A percentile compares a stretch with the other conserved stretches of the same genome.
phyloP scores from a whole-genome alignment of 2,329 filamentous ascomycete genomes.

The Pseudogymnoascus verrucosus region DNA sequence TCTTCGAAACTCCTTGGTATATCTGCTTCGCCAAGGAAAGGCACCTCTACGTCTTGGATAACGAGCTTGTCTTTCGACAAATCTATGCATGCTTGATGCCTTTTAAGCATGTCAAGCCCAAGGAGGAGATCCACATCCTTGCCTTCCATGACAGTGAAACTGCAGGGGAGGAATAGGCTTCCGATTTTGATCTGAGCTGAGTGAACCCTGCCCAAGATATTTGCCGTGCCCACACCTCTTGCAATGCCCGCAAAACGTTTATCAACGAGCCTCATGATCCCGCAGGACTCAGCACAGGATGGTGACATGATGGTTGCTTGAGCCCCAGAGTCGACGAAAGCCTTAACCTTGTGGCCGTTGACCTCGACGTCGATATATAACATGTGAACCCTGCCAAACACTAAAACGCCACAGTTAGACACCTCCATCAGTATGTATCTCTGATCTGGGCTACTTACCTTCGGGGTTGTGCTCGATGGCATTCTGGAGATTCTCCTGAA shows the following conservation, averaged over 20 bases:
- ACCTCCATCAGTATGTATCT: background rate
- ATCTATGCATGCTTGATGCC: constrained; percentile 90
- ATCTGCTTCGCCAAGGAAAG: constrained; percentile 85
- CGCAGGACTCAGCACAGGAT: constrained; percentile 79
- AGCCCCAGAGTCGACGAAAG: constrained; percentile 92
- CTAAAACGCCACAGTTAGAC: constrained; percentile 37
- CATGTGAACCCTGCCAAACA: constrained; percentile 92
- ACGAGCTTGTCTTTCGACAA: constrained; percentile 75
- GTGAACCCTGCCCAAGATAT: constrained; percentile 90
- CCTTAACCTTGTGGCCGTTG: constrained; percentile 86
- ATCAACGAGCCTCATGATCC: constrained; percentile 94
- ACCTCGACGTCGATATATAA: constrained; percentile 94
- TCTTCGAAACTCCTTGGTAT: constrained; percentile 81
- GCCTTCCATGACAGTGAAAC: constrained; percentile 98
- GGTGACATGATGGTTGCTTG: constrained; percentile 99
- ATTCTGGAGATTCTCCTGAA: constrained; percentile 92
- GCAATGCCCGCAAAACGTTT: constrained; percentile 86
- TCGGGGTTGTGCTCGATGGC: constrained; percentile 97
- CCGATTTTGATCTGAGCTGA: constrained; percentile 93
- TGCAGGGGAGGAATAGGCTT: constrained; percentile 76
- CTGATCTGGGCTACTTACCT: constrained; percentile 48
- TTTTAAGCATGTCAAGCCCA: constrained; percentile 92
- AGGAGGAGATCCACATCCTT: constrained; percentile 91
- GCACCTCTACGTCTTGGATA: constrained; percentile 80
- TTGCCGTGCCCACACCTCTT: constrained; percentile 86